Base-by-base conservation (phyloP, 148 eudicot species). In the Chenopodium berlandieri region DNA sequence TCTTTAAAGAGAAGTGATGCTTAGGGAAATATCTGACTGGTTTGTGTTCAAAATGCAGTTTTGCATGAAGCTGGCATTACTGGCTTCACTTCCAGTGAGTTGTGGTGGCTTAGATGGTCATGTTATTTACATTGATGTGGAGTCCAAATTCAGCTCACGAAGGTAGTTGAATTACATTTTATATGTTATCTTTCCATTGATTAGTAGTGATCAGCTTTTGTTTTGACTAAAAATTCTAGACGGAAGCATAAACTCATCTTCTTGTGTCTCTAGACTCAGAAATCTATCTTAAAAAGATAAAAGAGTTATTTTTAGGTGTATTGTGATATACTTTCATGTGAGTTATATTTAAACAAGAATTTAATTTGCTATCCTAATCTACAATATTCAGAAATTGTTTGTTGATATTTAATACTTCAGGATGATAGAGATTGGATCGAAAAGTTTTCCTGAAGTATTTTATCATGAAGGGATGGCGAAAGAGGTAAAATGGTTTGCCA, bases 111-210 rank as follows among this genome's bases (percentile, higher is more conserved):
- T 94, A 83, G 92, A 89, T 81, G 97, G 98, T 82, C 91, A 60
- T 46, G 97, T 90, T 47, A 88, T 94, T 82, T 94, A 94, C 89
- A 82, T 94, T 72, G 98, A 94, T 71, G 88, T 91, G 84, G 98
- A 94, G 89, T 92, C 95, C 84, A 94, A 94, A 83, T 92, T 92
- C 78, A 92, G 91, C 86, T 92, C 98, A 77, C 89, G 90, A 88
- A 92, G 98, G 98, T 94, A 88, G 30, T 50, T 71, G 8, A 14
- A 63, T 73, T 7, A 25, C 17, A 17, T 72, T 63, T 76, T 63
- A 68, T 13, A 11, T 65, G 60, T 64, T 68, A 22, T 66, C 47
- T 23, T 20, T 54, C 9, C 1, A 56, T 22, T 19, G 27, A 56
- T 54, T 40, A 50, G 11, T 69, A n/a, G 82, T 37, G 23, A 47